A percentile compares a stretch with the other conserved stretches of the same genome.
phyloP scores from a whole-genome alignment of 75 land plant genomes.

The Cupressus sempervirens region DNA sequence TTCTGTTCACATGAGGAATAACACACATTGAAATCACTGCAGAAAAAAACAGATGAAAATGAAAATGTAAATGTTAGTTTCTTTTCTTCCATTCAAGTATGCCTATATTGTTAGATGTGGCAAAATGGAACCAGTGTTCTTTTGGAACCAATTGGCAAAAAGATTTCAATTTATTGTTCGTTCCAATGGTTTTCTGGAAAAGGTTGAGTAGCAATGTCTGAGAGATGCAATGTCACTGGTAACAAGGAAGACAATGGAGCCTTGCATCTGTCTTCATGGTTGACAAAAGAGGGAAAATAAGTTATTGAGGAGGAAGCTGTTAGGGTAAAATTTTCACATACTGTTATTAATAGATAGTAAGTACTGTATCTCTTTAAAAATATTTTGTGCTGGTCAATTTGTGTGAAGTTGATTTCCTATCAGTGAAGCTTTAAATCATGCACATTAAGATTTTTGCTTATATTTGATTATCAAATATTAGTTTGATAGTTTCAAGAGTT shows the following conservation, averaged over 20 bases:
- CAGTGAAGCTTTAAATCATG: background rate
- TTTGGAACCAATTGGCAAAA: too few species aligned
- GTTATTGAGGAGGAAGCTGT: constrained; percentile 36
- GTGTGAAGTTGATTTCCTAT: background rate
- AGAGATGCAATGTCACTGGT: constrained; percentile 14
- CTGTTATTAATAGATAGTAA: constrained; percentile 6
- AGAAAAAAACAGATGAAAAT: too few species aligned
- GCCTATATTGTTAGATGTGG: too few species aligned
- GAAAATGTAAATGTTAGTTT: too few species aligned
- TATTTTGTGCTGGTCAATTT: background rate
- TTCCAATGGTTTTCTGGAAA: background rate
- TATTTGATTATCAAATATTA: background rate
- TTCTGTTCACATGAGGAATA: too few species aligned
- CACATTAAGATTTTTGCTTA: background rate
- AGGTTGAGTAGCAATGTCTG: constrained; percentile 21
- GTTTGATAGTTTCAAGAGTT: background rate
- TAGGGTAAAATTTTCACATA: constrained; percentile 35
- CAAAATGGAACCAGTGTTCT: too few species aligned
- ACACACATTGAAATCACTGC: too few species aligned
- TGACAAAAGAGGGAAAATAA: constrained; percentile 54
- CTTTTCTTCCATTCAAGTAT: too few species aligned
- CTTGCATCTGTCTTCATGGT: constrained; percentile 38
- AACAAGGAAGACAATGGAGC: constrained; percentile 26
- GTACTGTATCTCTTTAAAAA: background rate
- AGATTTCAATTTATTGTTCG: background rate